Percentiles rank a stretch among this genome's conserved stretches.
Evolutionary conservation across 805 yeast genomes (phyloP).

Genomic region (Clavispora vitiphila): DNA sequence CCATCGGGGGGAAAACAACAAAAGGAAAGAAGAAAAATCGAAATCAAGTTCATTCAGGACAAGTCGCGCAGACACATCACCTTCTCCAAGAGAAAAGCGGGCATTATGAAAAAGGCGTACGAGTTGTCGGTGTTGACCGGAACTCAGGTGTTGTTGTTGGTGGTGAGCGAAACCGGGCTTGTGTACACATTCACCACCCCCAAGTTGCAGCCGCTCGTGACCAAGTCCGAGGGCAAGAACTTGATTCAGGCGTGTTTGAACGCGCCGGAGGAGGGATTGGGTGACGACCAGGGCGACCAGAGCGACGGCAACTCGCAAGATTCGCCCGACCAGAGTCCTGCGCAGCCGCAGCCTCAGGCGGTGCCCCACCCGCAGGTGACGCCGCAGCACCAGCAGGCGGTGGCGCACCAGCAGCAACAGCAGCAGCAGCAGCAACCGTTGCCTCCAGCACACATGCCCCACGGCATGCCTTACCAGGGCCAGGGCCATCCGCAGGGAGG

Average conservation of each 20-base stretch:
- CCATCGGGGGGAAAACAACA: constrained; percentile 43
- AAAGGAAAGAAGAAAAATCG: constrained; percentile 79
- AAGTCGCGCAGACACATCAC: constrained; percentile 97
- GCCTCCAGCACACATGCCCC: constrained; percentile 39
- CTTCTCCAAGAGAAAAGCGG: constrained; percentile 96
- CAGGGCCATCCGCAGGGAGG: constrained; percentile 38
- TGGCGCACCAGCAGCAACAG: constrained; percentile 28
- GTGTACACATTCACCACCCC: constrained; percentile 99
- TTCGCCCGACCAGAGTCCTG: constrained; percentile 37
- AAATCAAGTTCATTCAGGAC: constrained; percentile 95
- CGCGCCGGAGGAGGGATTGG: constrained; percentile 85
- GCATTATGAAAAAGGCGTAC: constrained; percentile 99
- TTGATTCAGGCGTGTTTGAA: constrained; percentile 94
- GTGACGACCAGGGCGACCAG: constrained; percentile 54
- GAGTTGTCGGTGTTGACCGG: constrained; percentile 95
- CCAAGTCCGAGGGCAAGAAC: constrained; percentile 95
- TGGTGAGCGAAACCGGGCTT: constrained; percentile 96
- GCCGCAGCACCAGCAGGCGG: constrained; percentile 22
- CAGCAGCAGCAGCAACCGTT: constrained; percentile 28
- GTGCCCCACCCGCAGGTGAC: constrained; percentile 18
- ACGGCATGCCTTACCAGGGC: constrained; percentile 42
- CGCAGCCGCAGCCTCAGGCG: constrained; percentile 21
- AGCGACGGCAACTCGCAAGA: constrained; percentile 46
- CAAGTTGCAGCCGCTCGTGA: constrained; percentile 94
- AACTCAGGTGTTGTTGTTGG: constrained; percentile 90